Evolutionary conservation across 2,329 filamentous ascomycete genomes (phyloP).

Genomic region (Cercospora sp.): DNA sequence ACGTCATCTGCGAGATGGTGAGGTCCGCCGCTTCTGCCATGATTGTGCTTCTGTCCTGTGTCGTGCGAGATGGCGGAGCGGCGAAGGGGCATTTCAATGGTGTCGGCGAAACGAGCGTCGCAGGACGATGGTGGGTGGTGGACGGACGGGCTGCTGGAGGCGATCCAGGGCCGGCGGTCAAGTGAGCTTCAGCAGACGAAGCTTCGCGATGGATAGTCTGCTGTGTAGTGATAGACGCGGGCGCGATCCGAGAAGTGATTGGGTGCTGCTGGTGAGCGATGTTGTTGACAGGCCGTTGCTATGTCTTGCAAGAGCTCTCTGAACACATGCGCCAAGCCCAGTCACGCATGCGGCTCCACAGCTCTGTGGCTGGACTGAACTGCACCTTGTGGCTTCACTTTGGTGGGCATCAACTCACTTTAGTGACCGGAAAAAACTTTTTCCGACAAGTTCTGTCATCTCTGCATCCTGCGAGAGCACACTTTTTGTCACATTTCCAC

Average conservation of each 20-base stretch:
- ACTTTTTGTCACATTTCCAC: background rate
- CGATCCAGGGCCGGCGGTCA: slow-evolving; percentile 13
- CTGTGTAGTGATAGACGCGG: background rate
- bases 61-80: slow-evolving; percentile 41
- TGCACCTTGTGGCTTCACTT: background rate
- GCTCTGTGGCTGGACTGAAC: background rate
- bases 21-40: slow-evolving; percentile 52
- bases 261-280: slow-evolving; percentile 1
- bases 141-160: slow-evolving; percentile 11
- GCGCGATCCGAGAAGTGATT: background rate
- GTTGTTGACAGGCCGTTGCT: background rate
- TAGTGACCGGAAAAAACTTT: background rate
- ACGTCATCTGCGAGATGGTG: slow-evolving; percentile 69
- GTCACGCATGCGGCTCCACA: background rate
- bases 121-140: background rate
- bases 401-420: background rate
- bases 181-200: slow-evolving; percentile 14
- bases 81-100: slow-evolving; percentile 27
- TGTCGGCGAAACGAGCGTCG: slow-evolving; percentile 6
- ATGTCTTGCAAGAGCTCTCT: slow-evolving; percentile 2
- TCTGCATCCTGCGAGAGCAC: background rate
- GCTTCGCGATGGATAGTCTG: background rate
- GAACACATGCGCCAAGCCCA: background rate
- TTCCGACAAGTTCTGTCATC: background rate
- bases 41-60: slow-evolving; percentile 49